Base-by-base conservation (phyloP, 164 flowering plant genomes). In the Chloranthus sessilifolius region DNA sequence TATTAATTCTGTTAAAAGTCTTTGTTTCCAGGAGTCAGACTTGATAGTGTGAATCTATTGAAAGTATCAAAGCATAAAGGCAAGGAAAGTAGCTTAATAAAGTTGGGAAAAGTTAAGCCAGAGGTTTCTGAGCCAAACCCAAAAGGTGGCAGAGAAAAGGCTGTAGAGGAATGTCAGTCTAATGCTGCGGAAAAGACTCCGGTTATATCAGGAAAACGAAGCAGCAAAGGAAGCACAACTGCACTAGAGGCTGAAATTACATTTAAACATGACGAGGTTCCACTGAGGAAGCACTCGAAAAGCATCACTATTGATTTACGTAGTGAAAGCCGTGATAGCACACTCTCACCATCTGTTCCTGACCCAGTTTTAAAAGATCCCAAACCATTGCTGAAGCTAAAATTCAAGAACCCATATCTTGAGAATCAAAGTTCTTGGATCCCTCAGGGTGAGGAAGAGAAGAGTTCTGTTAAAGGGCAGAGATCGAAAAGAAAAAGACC, bases 401-500 rank as follows among this genome's bases (percentile, higher is more conserved):
- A 89, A 60, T 72, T 94, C 43, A 88, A 80, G 65, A 86, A 77
- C 48, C 81, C 91, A 25, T 68, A 55, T 46, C 34, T 61, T 43
- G 85, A 75, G 43, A 77, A 63, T 60, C 82, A 68, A 36, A 75
- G 56, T 67, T 65, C 76, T 21, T 68, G 72, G 78, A 56, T 56
- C 51, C 61, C 73, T 56, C 77, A 60, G 15, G 53, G 52, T 21
- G 84, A 82, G 64, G 95, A 88, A 47, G 97, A 82, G 51, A 84
- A 70, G 53, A 80, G 73, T 72, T 61, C 51, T 12, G 59, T 81
- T 7, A 89, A 88, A 70, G 99, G 99, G 31, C 97, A 89, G 63
- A 80, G 99, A 55, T 94, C 99, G 22, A 94, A 94, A 63, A 75
- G 99, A 51, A 89, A 79, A 72, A 74, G 99, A 59, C 82, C 97